Conservation (phyloP, 306 rosid genomes). For the Quercus mongolica region DNA sequence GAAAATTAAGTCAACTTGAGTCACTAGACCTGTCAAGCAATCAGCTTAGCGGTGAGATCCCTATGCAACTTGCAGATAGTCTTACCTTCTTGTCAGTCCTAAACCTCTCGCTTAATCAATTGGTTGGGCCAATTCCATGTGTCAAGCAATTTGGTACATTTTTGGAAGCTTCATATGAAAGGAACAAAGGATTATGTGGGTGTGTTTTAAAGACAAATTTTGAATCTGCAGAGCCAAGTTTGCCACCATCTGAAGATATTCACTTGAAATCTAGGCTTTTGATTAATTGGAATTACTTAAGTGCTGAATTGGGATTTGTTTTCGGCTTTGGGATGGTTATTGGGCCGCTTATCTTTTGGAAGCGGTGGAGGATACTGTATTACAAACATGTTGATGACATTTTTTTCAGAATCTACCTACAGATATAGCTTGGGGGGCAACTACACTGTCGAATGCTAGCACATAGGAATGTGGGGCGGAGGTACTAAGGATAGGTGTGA, state of each 20-base stretch:
- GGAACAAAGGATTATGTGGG: slow-evolving; percentile 35
- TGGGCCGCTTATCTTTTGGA: too few relatives aligned
- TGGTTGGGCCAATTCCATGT: background rate
- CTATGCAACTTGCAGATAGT: background rate
- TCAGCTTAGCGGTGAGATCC: slow-evolving; percentile 20
- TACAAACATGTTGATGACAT: too few relatives aligned
- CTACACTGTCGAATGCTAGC: too few relatives aligned
- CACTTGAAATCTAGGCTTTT: background rate
- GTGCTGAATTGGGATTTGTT: too few relatives aligned
- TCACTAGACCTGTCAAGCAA: slow-evolving; percentile 41
- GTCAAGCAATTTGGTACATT: slow-evolving; percentile 23
- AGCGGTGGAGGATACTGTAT: too few relatives aligned
- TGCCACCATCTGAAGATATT: background rate
- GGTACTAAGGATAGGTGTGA: too few relatives aligned
- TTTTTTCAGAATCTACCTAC: too few relatives aligned
- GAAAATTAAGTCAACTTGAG: slow-evolving; percentile 26
- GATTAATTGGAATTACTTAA: too few relatives aligned
- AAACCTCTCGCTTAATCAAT: slow-evolving; percentile 25
- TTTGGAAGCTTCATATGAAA: background rate
- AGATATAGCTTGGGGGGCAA: too few relatives aligned
- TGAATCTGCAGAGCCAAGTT: too few relatives aligned
- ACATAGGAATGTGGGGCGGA: too few relatives aligned
- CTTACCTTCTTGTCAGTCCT: slow-evolving; percentile 30
- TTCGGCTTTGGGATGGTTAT: too few relatives aligned
- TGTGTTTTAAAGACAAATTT: background rate